These are phyloP conservation scores for Cutaneotrichosporon sp. DNA, from an alignment of 1,284 basidiomycete species.

Conservation along the genomic window DNA sequence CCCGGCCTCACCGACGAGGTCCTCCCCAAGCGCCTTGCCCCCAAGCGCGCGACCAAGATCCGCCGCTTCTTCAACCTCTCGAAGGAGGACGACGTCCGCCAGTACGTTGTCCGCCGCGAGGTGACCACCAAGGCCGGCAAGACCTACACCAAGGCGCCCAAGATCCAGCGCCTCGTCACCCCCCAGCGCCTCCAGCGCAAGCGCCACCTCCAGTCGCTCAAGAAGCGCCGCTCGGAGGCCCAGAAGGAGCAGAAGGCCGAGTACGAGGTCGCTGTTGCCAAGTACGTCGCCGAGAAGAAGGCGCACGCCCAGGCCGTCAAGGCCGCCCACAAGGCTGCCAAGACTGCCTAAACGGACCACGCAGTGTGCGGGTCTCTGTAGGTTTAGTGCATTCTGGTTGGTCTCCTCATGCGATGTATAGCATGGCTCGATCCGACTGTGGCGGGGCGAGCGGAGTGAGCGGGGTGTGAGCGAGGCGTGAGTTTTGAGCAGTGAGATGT, in stretches of 20 bases:
- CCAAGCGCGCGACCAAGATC: constrained; percentile 85
- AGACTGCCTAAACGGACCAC: constrained; percentile 11
- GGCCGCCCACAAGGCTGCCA: constrained; percentile 41
- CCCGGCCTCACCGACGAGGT: constrained; percentile 90
- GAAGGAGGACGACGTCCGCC: constrained; percentile 98
- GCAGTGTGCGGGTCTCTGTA: constrained; percentile 7
- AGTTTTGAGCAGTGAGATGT: neutral
- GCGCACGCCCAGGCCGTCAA: constrained; percentile 61
- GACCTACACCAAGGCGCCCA: constrained; percentile 93
- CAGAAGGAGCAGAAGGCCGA: constrained; percentile 95
- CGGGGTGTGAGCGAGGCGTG: neutral
- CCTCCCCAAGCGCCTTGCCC: constrained; percentile 90
- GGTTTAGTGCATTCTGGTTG: constrained; percentile 17
- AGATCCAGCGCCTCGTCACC: constrained; percentile 77
- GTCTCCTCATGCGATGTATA: constrained; percentile 19
- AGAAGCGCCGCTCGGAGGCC: constrained; percentile 81
- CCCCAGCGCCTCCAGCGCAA: constrained; percentile 94
- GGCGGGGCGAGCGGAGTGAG: neutral
- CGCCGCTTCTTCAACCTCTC: constrained; percentile 96
- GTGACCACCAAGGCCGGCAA: constrained; percentile 96
- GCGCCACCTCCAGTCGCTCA: constrained; percentile 87
- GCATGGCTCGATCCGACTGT: constrained; percentile 6
- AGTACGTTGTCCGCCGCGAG: constrained; percentile 88
- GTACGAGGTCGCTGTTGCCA: constrained; percentile 84
- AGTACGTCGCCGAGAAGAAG: constrained; percentile 93